Percentiles rank a stretch among this genome's conserved stretches.
Conservation (phyloP, 768 basidiomycete genomes). For the Postia placenta region DNA sequence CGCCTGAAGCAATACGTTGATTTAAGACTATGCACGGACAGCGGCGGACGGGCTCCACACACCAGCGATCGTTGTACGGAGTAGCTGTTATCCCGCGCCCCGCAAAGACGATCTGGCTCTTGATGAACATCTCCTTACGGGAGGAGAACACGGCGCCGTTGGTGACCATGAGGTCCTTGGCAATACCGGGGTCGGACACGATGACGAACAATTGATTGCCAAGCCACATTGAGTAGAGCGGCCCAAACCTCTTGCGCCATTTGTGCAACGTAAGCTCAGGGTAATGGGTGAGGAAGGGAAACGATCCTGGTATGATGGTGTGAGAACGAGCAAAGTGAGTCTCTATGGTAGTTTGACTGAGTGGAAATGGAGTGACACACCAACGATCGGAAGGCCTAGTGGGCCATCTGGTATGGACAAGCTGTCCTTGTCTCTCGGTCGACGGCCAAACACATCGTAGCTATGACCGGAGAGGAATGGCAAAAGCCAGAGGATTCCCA, state of each 20-base stretch:
- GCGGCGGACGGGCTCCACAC: conserved; percentile 1
- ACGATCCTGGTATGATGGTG: conserved; percentile 10
- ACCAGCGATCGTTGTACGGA: conserved; percentile 39
- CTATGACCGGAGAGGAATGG: background rate
- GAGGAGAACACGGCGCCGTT: conserved; percentile 42
- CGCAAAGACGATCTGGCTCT: conserved; percentile 37
- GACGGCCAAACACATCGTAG: background rate
- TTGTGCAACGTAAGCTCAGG: conserved; percentile 30
- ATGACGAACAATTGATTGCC: conserved; percentile 43
- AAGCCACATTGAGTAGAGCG: conserved; percentile 39
- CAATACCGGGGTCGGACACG: conserved; percentile 38
- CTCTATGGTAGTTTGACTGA: background rate
- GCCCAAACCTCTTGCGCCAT: conserved; percentile 30
- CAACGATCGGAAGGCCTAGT: background rate
- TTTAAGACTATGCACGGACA: background rate
- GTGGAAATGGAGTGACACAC: background rate
- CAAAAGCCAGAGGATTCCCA: background rate
- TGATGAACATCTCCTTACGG: conserved; percentile 40
- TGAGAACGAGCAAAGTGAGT: background rate
- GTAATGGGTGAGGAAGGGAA: conserved; percentile 34
- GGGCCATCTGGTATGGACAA: background rate
- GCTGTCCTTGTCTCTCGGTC: background rate
- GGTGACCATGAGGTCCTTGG: conserved; percentile 37
- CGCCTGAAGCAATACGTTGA: conserved; percentile 23
- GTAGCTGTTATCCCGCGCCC: conserved; percentile 40